Conservation (phyloP, 2,329 filamentous ascomycete species). For the Hypoxylon sp. region DNA sequence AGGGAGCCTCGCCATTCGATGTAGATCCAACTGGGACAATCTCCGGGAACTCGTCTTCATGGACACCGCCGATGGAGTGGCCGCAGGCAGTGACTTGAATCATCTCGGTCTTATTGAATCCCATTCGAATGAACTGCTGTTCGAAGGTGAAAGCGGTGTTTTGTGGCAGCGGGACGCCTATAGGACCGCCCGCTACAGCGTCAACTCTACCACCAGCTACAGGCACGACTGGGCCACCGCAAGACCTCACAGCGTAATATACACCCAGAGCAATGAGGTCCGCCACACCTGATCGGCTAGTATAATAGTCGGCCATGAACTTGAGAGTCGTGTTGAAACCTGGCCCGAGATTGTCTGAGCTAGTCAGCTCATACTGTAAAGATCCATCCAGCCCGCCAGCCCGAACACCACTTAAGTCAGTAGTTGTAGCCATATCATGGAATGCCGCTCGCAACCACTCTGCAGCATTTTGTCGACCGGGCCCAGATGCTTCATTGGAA, state of each 20-base stretch:
- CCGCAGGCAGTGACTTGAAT: constrained; percentile 73
- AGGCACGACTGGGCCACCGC: constrained; percentile 70
- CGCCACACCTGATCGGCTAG: constrained; percentile 65
- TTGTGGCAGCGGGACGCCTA: constrained; percentile 71
- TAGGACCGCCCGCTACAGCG: constrained; percentile 62
- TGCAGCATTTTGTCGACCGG: constrained; percentile 71
- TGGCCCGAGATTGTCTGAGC: constrained; percentile 70
- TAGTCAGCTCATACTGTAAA: constrained; percentile 70
- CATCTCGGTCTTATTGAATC: constrained; percentile 70
- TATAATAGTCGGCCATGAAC: constrained; percentile 69
- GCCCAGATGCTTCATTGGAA: constrained; percentile 65
- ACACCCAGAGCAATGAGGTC: constrained; percentile 72
- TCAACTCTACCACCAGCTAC: constrained; percentile 69
- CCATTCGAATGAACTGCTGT: constrained; percentile 71
- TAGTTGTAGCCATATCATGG: constrained; percentile 73
- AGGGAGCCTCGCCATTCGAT: constrained; percentile 60
- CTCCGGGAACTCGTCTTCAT: constrained; percentile 67
- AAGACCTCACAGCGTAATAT: constrained; percentile 71
- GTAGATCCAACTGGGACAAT: constrained; percentile 64
- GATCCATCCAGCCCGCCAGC: constrained; percentile 72
- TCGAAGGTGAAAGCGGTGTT: constrained; percentile 67
- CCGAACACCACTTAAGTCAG: constrained; percentile 58
- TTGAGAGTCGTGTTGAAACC: constrained; percentile 68
- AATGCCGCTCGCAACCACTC: constrained; percentile 75
- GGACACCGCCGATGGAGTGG: constrained; percentile 73